A percentile compares a stretch with the other conserved stretches of the same genome.
Conservation (phyloP, 1,139 yeast species). For the Kurtzmaniella quercitrusa region DNA sequence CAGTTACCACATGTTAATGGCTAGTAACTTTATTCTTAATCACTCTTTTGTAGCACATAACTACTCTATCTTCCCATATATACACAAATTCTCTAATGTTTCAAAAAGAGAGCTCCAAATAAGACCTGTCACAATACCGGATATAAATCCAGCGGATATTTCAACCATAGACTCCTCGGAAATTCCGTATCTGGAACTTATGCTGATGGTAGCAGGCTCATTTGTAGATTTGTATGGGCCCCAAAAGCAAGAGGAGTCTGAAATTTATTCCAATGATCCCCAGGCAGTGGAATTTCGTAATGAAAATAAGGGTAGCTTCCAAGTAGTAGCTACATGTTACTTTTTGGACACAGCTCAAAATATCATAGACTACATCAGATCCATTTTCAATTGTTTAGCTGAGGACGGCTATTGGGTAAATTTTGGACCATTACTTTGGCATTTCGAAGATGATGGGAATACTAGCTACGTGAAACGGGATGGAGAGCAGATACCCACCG, state of each 20-base stretch:
- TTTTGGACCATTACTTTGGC: slow-evolving; percentile 86
- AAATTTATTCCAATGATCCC: slow-evolving; percentile 33
- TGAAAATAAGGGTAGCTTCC: slow-evolving; percentile 35
- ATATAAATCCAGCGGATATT: slow-evolving; percentile 38
- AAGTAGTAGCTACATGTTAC: slow-evolving; percentile 65
- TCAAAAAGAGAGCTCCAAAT: slow-evolving; percentile 40
- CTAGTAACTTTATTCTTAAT: slow-evolving; percentile 64
- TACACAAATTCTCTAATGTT: slow-evolving; percentile 50
- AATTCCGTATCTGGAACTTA: slow-evolving; percentile 46
- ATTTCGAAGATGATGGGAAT: slow-evolving; percentile 57
- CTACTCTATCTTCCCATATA: slow-evolving; percentile 48
- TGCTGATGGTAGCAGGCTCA: slow-evolving; percentile 81
- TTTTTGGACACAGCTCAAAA: slow-evolving; percentile 80
- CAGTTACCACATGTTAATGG: slow-evolving; percentile 74
- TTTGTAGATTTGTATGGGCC: slow-evolving; percentile 76
- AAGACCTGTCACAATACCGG: slow-evolving; percentile 52
- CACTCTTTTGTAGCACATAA: slow-evolving; percentile 36
- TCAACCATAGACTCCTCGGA: slow-evolving; percentile 27
- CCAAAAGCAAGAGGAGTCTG: slow-evolving; percentile 26
- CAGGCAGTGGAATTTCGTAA: slow-evolving; percentile 39
- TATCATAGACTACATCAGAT: slow-evolving; percentile 61
- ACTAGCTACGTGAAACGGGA: slow-evolving; percentile 16
- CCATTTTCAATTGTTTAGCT: slow-evolving; percentile 51
- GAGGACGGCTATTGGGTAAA: slow-evolving; percentile 72
- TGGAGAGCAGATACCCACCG: slow-evolving; percentile 23